Evolutionary conservation across 73 alveolate species (phyloP).

Genomic region (Paramecium sexaurelia): DNA sequence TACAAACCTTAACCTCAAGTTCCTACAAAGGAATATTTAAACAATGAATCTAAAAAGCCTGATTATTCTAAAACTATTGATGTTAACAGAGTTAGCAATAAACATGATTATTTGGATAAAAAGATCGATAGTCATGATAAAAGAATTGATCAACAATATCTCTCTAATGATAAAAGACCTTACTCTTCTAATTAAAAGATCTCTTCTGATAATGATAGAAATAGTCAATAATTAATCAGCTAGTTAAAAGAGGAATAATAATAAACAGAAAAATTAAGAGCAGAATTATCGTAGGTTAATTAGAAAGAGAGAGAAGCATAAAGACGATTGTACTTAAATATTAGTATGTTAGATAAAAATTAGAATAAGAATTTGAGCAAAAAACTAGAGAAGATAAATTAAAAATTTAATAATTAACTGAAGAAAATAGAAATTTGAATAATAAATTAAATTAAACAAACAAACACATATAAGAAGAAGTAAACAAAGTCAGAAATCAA

Average conservation of each 20-base stretch:
- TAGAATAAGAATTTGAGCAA: conserved; percentile 17
- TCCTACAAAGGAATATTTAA: conserved; percentile 19
- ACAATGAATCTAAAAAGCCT: background rate
- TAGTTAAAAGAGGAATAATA: background rate
- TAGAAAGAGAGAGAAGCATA: conserved; percentile 1
- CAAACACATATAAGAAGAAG: background rate
- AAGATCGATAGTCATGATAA: background rate
- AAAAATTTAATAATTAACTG: background rate
- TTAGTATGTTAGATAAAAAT: background rate
- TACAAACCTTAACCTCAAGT: conserved; percentile 38
- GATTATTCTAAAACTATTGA: background rate
- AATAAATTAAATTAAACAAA: conserved; percentile 19
- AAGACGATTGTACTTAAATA: background rate
- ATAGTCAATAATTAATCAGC: background rate
- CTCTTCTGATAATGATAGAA: background rate
- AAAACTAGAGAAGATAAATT: background rate
- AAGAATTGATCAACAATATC: background rate
- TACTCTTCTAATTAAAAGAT: background rate
- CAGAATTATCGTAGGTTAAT: background rate
- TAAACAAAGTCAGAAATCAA: background rate
- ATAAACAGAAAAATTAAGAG: conserved; percentile 14
- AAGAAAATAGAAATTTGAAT: background rate
- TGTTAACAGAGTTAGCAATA: background rate
- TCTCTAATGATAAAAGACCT: conserved; percentile 32
- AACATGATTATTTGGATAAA: conserved; percentile 18